These are phyloP conservation scores for Elongisporangium prolatum DNA, from an alignment of 352 stramenopile species.

Conservation along the genomic window DNA sequence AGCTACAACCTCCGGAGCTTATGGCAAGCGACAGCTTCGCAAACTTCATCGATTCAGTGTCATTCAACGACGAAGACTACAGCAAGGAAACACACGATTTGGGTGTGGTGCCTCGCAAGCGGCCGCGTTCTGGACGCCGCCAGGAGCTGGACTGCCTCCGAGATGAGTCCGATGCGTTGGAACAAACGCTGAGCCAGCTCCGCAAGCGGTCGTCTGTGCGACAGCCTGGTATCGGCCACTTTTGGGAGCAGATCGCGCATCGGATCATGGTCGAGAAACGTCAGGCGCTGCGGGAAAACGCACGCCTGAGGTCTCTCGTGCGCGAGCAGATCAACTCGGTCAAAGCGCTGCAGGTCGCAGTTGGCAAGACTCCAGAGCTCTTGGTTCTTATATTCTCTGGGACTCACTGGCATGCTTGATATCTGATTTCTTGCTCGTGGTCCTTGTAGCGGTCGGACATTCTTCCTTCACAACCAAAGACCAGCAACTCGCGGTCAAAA, in stretches of 20 bases:
- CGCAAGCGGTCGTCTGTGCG: constrained; percentile 20
- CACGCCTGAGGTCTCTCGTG: constrained; percentile 35
- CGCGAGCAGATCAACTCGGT: constrained; percentile 10
- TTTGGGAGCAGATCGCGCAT: constrained; percentile 45
- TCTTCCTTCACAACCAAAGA: neutral
- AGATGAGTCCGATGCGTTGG: constrained; percentile 27
- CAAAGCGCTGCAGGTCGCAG: neutral
- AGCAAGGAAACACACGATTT: neutral
- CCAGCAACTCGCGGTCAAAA: neutral
- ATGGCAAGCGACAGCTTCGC: neutral
- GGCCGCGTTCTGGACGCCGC: constrained; percentile 44
- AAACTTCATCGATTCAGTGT: neutral
- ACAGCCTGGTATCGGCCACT: constrained; percentile 21
- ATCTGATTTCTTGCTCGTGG: neutral
- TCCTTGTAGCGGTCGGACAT: neutral
- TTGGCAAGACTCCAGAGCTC: neutral
- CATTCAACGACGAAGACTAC: neutral
- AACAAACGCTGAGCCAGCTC: constrained; percentile 35
- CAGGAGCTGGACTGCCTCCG: constrained; percentile 57
- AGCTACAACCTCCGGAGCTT: neutral
- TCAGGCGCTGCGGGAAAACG: constrained; percentile 39
- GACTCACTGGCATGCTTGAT: too few species aligned
- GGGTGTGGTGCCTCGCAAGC: neutral
- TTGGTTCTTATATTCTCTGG: neutral
- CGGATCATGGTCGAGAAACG: constrained; percentile 40